phyloP scores from a whole-genome alignment of 805 yeast genomes.

The Sugiyamaella lignohabitans region DNA sequence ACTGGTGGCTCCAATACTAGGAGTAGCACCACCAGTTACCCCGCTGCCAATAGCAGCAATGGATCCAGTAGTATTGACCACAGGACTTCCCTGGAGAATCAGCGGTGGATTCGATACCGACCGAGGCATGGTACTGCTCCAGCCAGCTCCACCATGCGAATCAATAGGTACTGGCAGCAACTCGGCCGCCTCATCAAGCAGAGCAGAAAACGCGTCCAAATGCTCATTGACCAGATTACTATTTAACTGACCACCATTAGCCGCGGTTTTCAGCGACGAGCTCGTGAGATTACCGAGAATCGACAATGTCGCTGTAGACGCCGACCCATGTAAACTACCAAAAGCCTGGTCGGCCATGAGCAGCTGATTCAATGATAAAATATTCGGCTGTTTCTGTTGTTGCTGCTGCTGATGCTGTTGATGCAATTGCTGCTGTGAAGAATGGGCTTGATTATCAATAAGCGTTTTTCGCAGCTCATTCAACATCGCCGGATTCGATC shows the following conservation, averaged over 20 bases:
- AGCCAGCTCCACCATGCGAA: neutral
- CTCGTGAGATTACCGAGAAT: conserved; percentile 18
- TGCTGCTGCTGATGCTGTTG: neutral
- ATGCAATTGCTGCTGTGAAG: no score
- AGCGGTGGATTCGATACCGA: conserved; percentile 8
- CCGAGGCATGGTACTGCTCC: neutral
- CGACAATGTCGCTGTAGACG: conserved; percentile 22
- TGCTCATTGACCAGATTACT: conserved; percentile 6
- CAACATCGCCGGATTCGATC: conserved; percentile 46
- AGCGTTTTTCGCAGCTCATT: neutral
- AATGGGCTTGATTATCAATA: conserved; percentile 1
- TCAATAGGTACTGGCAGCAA: conserved; percentile 5
- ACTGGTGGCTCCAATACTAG: neutral
- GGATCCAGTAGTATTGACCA: neutral
- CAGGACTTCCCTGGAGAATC: conserved; percentile 6
- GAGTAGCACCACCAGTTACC: neutral
- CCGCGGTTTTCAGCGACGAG: conserved; percentile 1
- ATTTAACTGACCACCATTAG: neutral
- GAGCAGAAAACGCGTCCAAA: conserved; percentile 6
- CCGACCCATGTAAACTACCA: conserved; percentile 26
- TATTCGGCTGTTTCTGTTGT: neutral
- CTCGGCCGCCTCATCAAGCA: conserved; percentile 13
- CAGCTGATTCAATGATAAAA: conserved; percentile 1
- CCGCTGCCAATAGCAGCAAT: neutral
- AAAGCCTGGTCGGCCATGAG: conserved; percentile 5